These are phyloP conservation scores for Flaveria bidentis DNA, from an alignment of 129 eudicot genomes.

Conservation along the genomic window DNA sequence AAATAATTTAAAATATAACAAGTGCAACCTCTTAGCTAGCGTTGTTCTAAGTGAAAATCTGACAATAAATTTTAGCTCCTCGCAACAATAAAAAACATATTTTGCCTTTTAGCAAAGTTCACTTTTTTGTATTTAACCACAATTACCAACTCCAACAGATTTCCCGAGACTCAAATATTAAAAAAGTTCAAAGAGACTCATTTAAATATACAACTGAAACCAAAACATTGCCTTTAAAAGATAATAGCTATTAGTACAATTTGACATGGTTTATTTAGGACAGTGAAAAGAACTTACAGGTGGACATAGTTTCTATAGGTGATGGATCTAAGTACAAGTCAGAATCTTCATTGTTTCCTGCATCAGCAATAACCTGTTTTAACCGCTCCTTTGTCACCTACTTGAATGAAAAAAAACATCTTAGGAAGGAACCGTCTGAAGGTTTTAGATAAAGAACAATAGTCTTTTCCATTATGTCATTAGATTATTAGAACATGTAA, in stretches of 20 bases:
- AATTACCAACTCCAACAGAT: conserved; percentile 4
- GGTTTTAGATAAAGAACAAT: conserved; percentile 7
- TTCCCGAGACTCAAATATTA: background rate
- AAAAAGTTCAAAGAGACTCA: conserved; percentile 9
- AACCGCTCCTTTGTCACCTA: conserved; percentile 89
- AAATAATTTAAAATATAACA: background rate
- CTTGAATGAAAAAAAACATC: conserved; percentile 32
- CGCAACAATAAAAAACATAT: conserved; percentile 12
- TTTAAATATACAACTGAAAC: background rate
- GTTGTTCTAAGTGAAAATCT: conserved; percentile 4
- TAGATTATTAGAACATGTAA: background rate
- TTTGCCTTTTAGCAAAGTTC: conserved; percentile 13
- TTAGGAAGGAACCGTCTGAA: conserved; percentile 29
- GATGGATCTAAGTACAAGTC: conserved; percentile 56
- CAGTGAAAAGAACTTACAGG: conserved; percentile 52
- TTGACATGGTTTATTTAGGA: conserved; percentile 14
- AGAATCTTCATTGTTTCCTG: conserved; percentile 61
- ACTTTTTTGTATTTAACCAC: conserved; percentile 11
- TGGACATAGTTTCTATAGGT: conserved; percentile 47
- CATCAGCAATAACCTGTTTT: conserved; percentile 79
- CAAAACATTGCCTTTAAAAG: background rate
- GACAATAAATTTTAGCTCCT: conserved; percentile 7
- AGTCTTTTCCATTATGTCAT: background rate
- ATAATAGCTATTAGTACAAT: conserved; percentile 19
- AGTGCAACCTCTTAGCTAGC: background rate